phyloP scores from a whole-genome alignment of 352 stramenopile genomes.

The Globisporangium okanoganense region DNA sequence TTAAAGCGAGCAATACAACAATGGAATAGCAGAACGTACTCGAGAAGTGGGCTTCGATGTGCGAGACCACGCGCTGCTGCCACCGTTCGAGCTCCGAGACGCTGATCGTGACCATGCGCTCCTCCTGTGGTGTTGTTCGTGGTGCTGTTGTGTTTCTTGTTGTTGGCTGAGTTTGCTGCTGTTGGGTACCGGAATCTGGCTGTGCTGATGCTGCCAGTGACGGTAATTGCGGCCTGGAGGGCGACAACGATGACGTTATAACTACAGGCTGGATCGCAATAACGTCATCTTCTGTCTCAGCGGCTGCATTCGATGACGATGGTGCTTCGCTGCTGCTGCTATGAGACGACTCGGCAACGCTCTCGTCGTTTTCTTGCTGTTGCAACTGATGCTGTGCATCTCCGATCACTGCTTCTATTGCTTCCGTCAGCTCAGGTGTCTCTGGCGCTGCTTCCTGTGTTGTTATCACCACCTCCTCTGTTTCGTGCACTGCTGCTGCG shows the following conservation, averaged over 20 bases:
- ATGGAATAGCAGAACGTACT: constrained; percentile 31
- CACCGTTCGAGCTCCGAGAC: constrained; percentile 57
- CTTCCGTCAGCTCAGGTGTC: background rate
- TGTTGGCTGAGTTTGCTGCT: background rate
- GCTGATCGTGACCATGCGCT: constrained; percentile 39
- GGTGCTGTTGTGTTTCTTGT: background rate
- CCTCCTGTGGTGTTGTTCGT: constrained; percentile 1
- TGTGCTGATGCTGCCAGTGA: background rate
- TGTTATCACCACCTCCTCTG: background rate
- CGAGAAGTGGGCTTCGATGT: constrained; percentile 64
- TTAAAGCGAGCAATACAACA: constrained; percentile 3
- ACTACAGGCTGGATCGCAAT: background rate
- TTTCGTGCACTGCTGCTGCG: background rate
- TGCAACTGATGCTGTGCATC: background rate
- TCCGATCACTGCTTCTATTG: background rate
- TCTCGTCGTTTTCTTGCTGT: background rate
- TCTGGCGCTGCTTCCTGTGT: background rate
- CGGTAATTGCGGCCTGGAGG: background rate
- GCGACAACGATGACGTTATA: background rate
- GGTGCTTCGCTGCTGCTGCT: background rate
- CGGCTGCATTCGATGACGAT: background rate
- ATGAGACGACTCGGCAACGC: too few species aligned
- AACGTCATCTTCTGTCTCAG: background rate
- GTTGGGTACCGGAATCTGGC: background rate
- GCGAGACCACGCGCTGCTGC: constrained; percentile 52